Base-by-base conservation (phyloP, 1,284 basidiomycete species). In the Irpex sp. region DNA sequence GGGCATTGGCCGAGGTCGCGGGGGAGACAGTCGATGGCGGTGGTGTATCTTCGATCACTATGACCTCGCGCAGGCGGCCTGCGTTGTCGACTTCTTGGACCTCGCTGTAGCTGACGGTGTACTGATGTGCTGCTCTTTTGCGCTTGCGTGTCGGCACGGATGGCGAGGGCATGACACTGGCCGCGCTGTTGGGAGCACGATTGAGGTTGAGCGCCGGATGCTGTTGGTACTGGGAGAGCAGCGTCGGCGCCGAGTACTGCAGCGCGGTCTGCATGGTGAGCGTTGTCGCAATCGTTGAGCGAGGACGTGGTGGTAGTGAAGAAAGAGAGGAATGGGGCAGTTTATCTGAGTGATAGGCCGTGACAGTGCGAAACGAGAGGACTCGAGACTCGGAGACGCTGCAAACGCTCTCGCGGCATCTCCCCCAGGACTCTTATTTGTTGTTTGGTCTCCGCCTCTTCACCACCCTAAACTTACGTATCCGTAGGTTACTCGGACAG, bases 1-100 rank as follows among this genome's bases (percentile, higher is more conserved):
- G 83, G 53, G 53, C 13, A 68, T 83, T 85, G 75, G 84, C 81
- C 49, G 79, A 74, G 59, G 84, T 86, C 61, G 89, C 83, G 63
- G 90, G 88, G 61, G 90, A 90, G 71, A 88, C 83, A 59, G 90
- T 91, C 60, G 87, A 84, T 61, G 89, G 87, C 58, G 91, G 90
- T 19, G 83, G 92, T 57, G 92, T 92, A 78, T 94, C 92, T 69
- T 93, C 92, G 74, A 94, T 93, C 69, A 94, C 88, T 75, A 94
- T 93, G 70, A 93, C 89, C 74, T 94, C 92, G 58, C 92, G 81
- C 51, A 91, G 79, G 67, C 82, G 80, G 67, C 92, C 91, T 58
- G 87, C 78, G 70, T 80, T 82, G 76, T 93, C 91, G 72, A 92
- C 82, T 76, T 93, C 92, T 68, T 93, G 87, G 46, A 93, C 89